Evolutionary conservation across 1,284 basidiomycete species (phyloP), one percentile per base, ranked within the genome.

Genomic region (Stygiomarasmius scandens): DNA sequence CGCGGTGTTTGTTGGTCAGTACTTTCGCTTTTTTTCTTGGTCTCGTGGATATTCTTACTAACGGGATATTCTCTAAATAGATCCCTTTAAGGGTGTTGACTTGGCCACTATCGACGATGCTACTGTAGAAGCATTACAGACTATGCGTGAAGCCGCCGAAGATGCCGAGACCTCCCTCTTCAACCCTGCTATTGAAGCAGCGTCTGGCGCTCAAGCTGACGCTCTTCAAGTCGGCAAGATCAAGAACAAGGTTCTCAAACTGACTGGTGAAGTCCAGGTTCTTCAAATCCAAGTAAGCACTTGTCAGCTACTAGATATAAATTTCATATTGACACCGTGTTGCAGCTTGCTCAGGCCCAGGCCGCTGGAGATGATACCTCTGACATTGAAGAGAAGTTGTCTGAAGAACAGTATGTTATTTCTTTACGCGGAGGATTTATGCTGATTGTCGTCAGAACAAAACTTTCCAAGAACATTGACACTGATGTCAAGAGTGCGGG

Each of bases 241-340:
- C 64, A 74, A 77, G 75, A 81, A 82, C 73, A 81, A 82, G 71
- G 79, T 81, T 29, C 66, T 82, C 32, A 82, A 82, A 69, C 67
- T 81, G 54, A 77, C 76, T 23, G 79, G 73, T 29, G 69, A 73
- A 59, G 67, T 73, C 20, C 74, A 76, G 63, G 74, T 65, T 36
- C 60, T 76, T 14, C 71, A 76, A 56, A 79, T 79, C 67, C 67
- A 78, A 65, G 69, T 72, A 43, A 19, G 65, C 49, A 4, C 45
- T 50, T 16, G 10, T 27, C 23, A 24, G 9, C 29, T 51, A 12
- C 8, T 23, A n/a, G 3, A 20, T n/a, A 14, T 27, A 25, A 9
- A 46, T 34, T 23, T 12, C 8, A 55, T 19, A 24, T 34, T 46
- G 12, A 43, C 6, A 27, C 10, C 29, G 16, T 45, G 38, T 2